Evolutionary conservation across 1,139 yeast species (phyloP), one percentile per base, ranked within the genome.

Genomic region (Pichiaceae sp.): DNA sequence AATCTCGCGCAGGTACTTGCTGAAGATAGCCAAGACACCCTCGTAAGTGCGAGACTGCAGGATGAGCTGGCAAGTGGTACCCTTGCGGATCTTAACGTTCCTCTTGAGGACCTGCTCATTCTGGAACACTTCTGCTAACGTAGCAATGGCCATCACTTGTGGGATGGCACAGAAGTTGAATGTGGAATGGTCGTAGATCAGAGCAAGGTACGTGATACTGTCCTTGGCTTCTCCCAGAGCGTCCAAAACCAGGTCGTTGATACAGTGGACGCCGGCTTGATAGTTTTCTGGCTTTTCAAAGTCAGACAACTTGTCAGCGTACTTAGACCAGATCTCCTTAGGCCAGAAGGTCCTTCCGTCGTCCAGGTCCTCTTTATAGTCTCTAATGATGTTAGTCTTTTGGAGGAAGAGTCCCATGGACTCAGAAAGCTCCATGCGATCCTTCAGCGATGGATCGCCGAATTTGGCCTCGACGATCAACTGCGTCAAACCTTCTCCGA

Each of bases 261-360:
- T 75, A 63, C 96, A 89, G 45, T 72, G 63, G 30, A 84, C 65
- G 20, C 89, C 95, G 20, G 67, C 68, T 43, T 68, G 58, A 28
- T 64, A 52, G 41, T 72, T 64, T 43, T 68, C 63, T 4, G 64
- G 58, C 28, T 66, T 53, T 41, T 69, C 66, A 52, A 89, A 84
- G 41, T 76, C 72, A 6, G 75, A 67, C 47, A 81, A 66, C 42
- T 73, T 64, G 31, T 72, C 73, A 25, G 89, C 75, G 57, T 91
- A 84, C 48, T 82, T 77, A 30, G 75, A 64, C 98, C 98, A 93
- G 37, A 87, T 75, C 57, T 91, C 97, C 53, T 75, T 72, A 20
- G 99, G 99, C 94, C 96, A 93, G 63, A 93, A 93, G 0, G 95
- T 79, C 55, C 98, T 75, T 31, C 95, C 95, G 53, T 91, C 98